Evolutionary conservation across 179 eudicot species (phyloP).

Genomic region (Carnegiea gigantea): DNA sequence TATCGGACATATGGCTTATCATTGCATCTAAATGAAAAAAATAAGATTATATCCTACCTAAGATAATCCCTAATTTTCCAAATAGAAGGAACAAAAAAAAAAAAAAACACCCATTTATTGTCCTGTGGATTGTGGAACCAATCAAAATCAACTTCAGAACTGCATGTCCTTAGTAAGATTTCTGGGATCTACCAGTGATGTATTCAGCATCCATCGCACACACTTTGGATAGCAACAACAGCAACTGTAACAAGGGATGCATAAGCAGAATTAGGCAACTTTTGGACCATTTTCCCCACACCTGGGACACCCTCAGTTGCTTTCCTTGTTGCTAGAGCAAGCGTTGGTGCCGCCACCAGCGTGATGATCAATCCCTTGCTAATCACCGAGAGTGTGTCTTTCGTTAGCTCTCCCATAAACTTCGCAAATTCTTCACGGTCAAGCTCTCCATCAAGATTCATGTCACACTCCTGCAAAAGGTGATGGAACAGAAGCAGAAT

Average conservation of each 20-base stretch:
- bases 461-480: slow-evolving; percentile 59
- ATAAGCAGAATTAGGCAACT: slow-evolving; percentile 70
- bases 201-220: slow-evolving; percentile 28
- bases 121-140: neutral
- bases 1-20: no score
- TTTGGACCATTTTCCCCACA: slow-evolving; percentile 77
- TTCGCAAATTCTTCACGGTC: slow-evolving; percentile 66
- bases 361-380: slow-evolving; percentile 78
- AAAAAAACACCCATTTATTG: no score
- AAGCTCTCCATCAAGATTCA: slow-evolving; percentile 66
- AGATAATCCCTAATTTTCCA: no score
- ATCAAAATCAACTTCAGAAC: neutral
- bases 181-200: neutral
- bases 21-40: no score
- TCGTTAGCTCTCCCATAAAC: slow-evolving; percentile 54
- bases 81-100: no score
- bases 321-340: slow-evolving; percentile 88
- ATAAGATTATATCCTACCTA: no score
- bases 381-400: slow-evolving; percentile 50
- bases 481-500: neutral
- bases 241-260: slow-evolving; percentile 78
- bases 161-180: neutral
- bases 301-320: slow-evolving; percentile 80
- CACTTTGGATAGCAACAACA: slow-evolving; percentile 58
- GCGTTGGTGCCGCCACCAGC: slow-evolving; percentile 67